These are phyloP conservation scores for Heracleum sosnowskyi DNA, from an alignment of 129 eudicot species.

Conservation along the genomic window DNA sequence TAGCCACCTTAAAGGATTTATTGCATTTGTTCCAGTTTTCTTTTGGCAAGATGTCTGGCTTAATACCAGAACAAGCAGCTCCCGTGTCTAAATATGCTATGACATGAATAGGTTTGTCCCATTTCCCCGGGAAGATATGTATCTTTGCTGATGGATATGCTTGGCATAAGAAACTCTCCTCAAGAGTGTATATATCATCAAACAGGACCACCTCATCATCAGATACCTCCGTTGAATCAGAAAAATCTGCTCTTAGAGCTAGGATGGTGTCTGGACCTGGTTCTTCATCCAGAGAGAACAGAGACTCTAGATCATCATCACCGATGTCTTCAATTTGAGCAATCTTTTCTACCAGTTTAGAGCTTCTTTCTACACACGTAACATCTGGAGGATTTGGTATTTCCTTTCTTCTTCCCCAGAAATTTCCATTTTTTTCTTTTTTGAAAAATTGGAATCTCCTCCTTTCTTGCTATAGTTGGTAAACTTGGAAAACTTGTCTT, in stretches of 20 bases:
- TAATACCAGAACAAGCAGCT: neutral
- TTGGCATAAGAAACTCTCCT: neutral
- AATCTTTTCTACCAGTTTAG: no score
- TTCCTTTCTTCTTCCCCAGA: no score
- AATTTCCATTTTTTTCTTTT: no score
- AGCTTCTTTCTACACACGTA: no score
- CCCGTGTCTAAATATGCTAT: neutral
- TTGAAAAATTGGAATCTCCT: no score
- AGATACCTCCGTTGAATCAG: neutral
- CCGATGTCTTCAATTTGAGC: no score
- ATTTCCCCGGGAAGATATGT: neutral
- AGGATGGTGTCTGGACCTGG: neutral
- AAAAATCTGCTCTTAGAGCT: neutral
- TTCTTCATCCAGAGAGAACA: neutral
- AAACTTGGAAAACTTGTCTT: no score
- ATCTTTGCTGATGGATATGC: neutral
- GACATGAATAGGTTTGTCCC: neutral
- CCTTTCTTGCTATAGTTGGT: no score
- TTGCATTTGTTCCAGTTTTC: no score
- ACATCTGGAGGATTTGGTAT: no score
- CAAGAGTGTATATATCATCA: neutral
- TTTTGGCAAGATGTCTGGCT: neutral
- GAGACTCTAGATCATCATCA: no score
- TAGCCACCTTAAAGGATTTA: no score
- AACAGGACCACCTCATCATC: neutral